These are phyloP conservation scores for Arachis monticola DNA, from an alignment of 331 rosid genomes.

Conservation along the genomic window DNA sequence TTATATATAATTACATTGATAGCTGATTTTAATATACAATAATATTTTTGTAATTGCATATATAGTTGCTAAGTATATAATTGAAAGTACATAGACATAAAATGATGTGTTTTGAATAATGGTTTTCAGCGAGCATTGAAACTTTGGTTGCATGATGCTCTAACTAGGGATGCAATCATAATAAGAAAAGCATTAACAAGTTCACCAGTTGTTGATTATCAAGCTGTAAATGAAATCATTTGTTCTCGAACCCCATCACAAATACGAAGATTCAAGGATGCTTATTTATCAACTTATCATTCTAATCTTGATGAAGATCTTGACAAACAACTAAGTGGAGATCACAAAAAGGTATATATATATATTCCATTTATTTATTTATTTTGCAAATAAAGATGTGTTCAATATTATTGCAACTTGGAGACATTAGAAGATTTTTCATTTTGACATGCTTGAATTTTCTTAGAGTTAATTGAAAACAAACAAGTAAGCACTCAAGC, in stretches of 20 bases:
- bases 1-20: no score
- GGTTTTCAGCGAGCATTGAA: slow-evolving; percentile 59
- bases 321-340: slow-evolving; percentile 47
- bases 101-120: no score
- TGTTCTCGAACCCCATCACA: slow-evolving; percentile 80
- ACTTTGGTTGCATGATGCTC: slow-evolving; percentile 78
- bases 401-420: no score
- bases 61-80: not conserved
- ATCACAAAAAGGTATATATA: slow-evolving; percentile 56
- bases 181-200: slow-evolving; percentile 52
- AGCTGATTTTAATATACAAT: not conserved
- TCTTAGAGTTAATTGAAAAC: no score
- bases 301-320: slow-evolving; percentile 56
- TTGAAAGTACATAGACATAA: not conserved
- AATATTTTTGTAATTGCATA: no score
- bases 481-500: no score
- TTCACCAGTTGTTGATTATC: slow-evolving; percentile 44
- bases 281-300: slow-evolving; percentile 50
- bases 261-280: slow-evolving; percentile 62
- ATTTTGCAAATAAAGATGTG: not conserved
- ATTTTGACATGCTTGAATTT: no score
- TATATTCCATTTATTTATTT: not conserved
- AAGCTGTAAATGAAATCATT: slow-evolving; percentile 65
- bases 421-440: no score
- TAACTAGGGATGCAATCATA: slow-evolving; percentile 58